Conservation (phyloP, 768 basidiomycete species). For the Agaricus bisporus region DNA sequence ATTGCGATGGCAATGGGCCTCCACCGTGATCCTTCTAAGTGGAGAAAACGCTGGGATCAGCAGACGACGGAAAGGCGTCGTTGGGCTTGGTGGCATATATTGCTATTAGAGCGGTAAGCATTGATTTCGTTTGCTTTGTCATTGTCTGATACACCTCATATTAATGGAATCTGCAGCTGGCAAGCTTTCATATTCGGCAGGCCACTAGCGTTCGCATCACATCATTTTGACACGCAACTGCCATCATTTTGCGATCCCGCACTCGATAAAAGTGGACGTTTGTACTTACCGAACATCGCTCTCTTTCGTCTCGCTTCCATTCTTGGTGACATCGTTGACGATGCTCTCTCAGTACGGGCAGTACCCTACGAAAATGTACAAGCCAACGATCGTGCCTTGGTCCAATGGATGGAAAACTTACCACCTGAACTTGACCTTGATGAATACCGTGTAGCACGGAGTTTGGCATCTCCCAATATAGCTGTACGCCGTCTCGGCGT, state of each 20-base stretch:
- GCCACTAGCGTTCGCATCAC: constrained; percentile 66
- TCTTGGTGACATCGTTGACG: constrained; percentile 81
- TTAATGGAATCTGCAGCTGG: constrained; percentile 45
- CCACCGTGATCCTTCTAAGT: constrained; percentile 81
- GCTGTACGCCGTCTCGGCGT: constrained; percentile 65
- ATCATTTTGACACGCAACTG: constrained; percentile 79
- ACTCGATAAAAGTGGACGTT: constrained; percentile 54
- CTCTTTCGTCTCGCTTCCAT: constrained; percentile 73
- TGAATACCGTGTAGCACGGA: constrained; percentile 68
- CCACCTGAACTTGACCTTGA: constrained; percentile 72
- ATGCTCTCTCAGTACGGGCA: constrained; percentile 74
- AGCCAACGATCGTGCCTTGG: constrained; percentile 65
- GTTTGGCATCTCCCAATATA: constrained; percentile 57
- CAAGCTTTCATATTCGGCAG: constrained; percentile 86
- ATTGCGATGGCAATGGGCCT: constrained; percentile 80
- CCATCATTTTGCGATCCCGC: constrained; percentile 64
- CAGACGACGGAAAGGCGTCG: constrained; percentile 64
- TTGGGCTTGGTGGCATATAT: constrained; percentile 91
- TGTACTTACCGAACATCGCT: constrained; percentile 71
- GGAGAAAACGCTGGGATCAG: constrained; percentile 55
- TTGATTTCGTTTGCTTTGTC: constrained; percentile 7
- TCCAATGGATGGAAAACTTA: constrained; percentile 72
- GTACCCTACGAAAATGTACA: constrained; percentile 70
- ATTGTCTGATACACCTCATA: constrained; percentile 8
- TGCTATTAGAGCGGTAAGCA: constrained; percentile 68